phyloP scores from a whole-genome alignment of 768 basidiomycete species.

The Asterophora parasitica region DNA sequence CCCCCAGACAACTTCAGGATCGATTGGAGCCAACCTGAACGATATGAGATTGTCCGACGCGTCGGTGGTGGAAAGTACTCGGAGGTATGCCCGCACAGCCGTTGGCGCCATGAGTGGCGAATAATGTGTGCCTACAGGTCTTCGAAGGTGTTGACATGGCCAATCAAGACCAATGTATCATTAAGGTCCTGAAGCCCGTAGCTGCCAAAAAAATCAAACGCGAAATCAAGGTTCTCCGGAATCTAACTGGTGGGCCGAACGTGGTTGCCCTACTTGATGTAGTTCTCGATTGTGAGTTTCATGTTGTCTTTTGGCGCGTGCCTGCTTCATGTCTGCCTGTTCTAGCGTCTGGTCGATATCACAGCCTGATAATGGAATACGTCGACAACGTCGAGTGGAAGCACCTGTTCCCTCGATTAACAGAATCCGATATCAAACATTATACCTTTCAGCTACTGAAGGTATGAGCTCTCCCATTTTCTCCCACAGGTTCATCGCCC shows the following conservation, averaged over 20 bases:
- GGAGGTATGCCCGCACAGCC: constrained; percentile 37
- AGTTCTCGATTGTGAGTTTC: constrained; percentile 47
- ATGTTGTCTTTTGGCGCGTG: background rate
- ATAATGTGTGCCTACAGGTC: constrained; percentile 30
- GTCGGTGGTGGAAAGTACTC: constrained; percentile 66
- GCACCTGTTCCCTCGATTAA: constrained; percentile 49
- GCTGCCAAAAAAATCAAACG: constrained; percentile 69
- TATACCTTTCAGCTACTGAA: constrained; percentile 65
- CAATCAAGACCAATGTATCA: constrained; percentile 49
- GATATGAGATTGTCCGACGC: constrained; percentile 61
- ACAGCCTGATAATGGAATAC: constrained; percentile 64
- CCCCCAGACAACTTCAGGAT: constrained; percentile 49
- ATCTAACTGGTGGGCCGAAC: constrained; percentile 68
- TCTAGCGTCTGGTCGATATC: constrained; percentile 49
- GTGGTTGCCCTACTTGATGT: constrained; percentile 63
- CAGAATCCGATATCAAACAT: constrained; percentile 61
- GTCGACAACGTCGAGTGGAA: constrained; percentile 70
- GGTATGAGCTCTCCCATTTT: constrained; percentile 18
- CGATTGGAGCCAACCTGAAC: constrained; percentile 62
- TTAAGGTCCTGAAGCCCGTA: constrained; percentile 74
- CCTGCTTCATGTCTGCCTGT: background rate
- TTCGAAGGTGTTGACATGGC: constrained; percentile 58
- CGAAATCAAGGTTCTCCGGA: constrained; percentile 70
- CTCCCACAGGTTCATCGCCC: background rate
- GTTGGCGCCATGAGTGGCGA: background rate